Conservation (phyloP, 768 basidiomycete genomes). For the Lactarius hengduanensis region DNA sequence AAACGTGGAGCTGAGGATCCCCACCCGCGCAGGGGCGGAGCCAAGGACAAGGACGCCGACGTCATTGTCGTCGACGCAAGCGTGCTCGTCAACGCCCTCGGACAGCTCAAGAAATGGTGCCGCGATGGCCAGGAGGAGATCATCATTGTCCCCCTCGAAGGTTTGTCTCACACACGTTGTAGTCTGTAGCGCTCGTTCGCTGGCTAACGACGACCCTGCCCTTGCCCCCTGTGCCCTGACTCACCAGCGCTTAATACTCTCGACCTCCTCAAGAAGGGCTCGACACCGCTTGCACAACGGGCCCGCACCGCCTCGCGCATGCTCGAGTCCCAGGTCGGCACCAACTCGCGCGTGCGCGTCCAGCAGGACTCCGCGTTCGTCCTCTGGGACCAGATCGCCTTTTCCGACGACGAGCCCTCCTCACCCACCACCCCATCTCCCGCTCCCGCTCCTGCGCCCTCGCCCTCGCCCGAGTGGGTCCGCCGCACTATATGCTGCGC, state of each 20-base stretch:
- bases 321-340: slow-evolving; percentile 83
- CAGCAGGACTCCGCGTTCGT: slow-evolving; percentile 83
- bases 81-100: slow-evolving; percentile 73
- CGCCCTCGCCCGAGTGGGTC: slow-evolving; percentile 76
- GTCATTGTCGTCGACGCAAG: slow-evolving; percentile 78
- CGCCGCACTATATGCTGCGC: slow-evolving; percentile 82
- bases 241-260: slow-evolving; percentile 85
- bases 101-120: slow-evolving; percentile 82
- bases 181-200: not conserved
- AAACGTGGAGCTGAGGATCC: slow-evolving; percentile 11
- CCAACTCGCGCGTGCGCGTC: slow-evolving; percentile 76
- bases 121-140: slow-evolving; percentile 73
- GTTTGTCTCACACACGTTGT: slow-evolving; percentile 42
- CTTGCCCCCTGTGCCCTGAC: slow-evolving; percentile 2
- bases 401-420: slow-evolving; percentile 39
- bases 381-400: slow-evolving; percentile 70
- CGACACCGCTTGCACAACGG: slow-evolving; percentile 69
- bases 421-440: slow-evolving; percentile 30
- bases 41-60: slow-evolving; percentile 58
- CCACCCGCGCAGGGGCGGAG: not conserved
- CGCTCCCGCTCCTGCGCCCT: slow-evolving; percentile 32
- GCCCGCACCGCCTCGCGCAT: slow-evolving; percentile 87
- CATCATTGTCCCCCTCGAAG: slow-evolving; percentile 85
- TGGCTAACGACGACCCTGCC: not conserved
- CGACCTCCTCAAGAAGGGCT: slow-evolving; percentile 91